Base-by-base conservation (phyloP, 2,329 filamentous ascomycete species). In the Colletotrichum aenigma region DNA sequence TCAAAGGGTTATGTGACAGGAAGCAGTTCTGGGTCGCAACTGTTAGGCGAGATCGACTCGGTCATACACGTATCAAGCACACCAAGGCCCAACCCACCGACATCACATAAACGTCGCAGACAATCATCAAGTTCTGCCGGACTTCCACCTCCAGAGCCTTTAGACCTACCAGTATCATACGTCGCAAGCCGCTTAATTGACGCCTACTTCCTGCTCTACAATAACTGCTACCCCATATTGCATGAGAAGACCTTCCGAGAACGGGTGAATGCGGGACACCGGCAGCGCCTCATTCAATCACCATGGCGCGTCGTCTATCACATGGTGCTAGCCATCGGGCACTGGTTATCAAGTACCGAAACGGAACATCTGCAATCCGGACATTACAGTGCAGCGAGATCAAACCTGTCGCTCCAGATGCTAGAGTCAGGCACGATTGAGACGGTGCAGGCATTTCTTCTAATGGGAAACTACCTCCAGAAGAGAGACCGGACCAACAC, bases 401-500 rank as follows among this genome's bases (percentile, higher is more conserved):
- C 80, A 4, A 79, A 86, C 30, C 78, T 88, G 12, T 85, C 84
- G 3, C 84, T 87, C 26, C 84, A 86, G 48, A 83, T 84, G 61
- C 81, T 89, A 4, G 87, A 89, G 76, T 82, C 83, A 16, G 88
- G 87, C 2, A 88, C 86, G 55, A 77, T 89, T 13, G 84, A 84
- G 5, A 79, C 87, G 0, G 86, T 89, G 2, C 88, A 89, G 76
- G 85, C 85, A 0, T 80, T 89, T n/a, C 81, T 83, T 1, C 80
- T 89, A 4, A 83, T 84, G 66, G 85, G 85, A 1, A 89, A 89
- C 64, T 89, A 89, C 78, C 82, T 89, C 6, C 89, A 90, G 73
- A 89, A 89, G 77, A 82, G 86, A 30, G 86, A 90, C 71, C 83
- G 87, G 16, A 88, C 88, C 6, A 90, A 90, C 77, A 89, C 88